phyloP scores from a whole-genome alignment of 2,329 filamentous ascomycete species.

The Diplocarpon mali region DNA sequence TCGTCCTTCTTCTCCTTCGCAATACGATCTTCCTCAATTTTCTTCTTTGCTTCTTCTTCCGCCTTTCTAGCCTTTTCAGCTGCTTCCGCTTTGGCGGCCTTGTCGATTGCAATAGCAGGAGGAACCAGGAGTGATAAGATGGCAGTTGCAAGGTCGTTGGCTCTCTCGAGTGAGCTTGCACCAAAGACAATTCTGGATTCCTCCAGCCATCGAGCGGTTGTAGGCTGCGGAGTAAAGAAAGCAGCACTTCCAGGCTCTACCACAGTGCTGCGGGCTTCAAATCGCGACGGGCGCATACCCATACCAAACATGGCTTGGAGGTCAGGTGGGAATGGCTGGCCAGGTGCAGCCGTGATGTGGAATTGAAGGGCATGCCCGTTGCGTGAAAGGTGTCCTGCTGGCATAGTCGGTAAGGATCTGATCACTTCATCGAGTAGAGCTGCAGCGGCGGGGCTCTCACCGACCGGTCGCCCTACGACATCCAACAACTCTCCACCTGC shows the following conservation, averaged over 20 bases:
- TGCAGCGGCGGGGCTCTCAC: slow-evolving; percentile 21
- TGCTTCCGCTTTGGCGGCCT: slow-evolving; percentile 51
- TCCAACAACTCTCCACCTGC: slow-evolving; percentile 28
- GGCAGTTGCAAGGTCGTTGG: slow-evolving; percentile 53
- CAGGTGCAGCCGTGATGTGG: slow-evolving; percentile 42
- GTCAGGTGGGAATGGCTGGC: slow-evolving; percentile 40
- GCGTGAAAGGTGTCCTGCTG: slow-evolving; percentile 26
- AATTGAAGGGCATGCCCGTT: slow-evolving; percentile 46
- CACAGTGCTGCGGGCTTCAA: slow-evolving; percentile 18
- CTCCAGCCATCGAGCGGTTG: slow-evolving; percentile 72
- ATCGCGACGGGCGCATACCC: slow-evolving; percentile 23
- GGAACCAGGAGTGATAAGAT: slow-evolving; percentile 69
- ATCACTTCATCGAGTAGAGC: slow-evolving; percentile 25
- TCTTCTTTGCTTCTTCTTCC: slow-evolving; percentile 50
- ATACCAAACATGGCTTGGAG: slow-evolving; percentile 33
- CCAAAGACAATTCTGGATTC: slow-evolving; percentile 84
- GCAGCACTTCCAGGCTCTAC: slow-evolving; percentile 25
- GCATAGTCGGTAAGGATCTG: slow-evolving; percentile 24
- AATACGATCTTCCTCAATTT: slow-evolving; percentile 53
- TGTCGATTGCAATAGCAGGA: slow-evolving; percentile 72
- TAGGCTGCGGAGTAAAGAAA: slow-evolving; percentile 58
- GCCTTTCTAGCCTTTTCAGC: slow-evolving; percentile 43
- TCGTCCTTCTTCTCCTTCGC: slow-evolving; percentile 62
- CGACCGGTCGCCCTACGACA: slow-evolving; percentile 24
- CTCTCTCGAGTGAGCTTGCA: slow-evolving; percentile 53